Percentiles rank a stretch among this genome's conserved stretches.
Evolutionary conservation across 345 rosid species (phyloP).

Genomic region (Salix viminalis): DNA sequence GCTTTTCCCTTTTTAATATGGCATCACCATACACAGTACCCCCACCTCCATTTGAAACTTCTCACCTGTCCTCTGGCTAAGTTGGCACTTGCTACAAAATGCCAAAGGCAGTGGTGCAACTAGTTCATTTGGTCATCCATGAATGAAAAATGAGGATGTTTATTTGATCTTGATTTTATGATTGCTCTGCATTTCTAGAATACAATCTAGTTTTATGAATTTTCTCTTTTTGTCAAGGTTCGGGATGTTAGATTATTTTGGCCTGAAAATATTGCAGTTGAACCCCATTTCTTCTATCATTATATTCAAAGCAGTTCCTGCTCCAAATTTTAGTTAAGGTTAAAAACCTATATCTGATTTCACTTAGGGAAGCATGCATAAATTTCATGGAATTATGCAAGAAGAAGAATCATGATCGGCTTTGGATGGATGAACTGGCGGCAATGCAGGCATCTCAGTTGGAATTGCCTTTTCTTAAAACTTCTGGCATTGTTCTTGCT

Average conservation of each 20-base stretch:
- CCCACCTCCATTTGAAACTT: background rate
- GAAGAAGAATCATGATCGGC: slow-evolving; percentile 88
- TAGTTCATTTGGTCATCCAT: background rate
- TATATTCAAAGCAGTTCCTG: background rate
- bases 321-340: background rate
- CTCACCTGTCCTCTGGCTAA: background rate
- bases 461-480: slow-evolving; percentile 65
- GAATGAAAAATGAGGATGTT: background rate
- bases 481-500: slow-evolving; percentile 78
- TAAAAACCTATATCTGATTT: slow-evolving; percentile 5
- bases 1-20: background rate
- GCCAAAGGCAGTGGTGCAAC: background rate
- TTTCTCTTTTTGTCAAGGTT: background rate
- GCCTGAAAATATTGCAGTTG: background rate
- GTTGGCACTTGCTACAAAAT: background rate
- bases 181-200: background rate
- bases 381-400: slow-evolving; percentile 86
- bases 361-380: slow-evolving; percentile 82
- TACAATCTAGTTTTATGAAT: background rate
- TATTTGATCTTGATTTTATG: background rate
- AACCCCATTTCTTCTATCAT: background rate
- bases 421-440: slow-evolving; percentile 89
- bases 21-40: background rate
- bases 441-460: slow-evolving; percentile 89
- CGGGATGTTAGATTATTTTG: background rate